Evolutionary conservation across 108 stramenopile species (phyloP).

Genomic region (Ochromonas danica): DNA sequence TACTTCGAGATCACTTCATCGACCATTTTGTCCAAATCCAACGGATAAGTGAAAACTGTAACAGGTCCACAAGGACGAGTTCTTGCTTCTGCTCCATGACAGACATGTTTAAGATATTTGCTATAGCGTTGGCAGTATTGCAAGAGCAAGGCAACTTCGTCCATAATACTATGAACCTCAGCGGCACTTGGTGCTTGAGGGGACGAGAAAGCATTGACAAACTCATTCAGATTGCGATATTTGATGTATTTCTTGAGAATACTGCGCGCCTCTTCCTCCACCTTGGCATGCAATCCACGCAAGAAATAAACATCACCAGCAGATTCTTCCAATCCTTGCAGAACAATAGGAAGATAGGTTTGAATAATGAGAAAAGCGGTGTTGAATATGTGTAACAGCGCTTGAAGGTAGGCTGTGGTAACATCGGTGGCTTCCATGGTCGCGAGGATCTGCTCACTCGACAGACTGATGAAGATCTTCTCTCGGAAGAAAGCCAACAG

Average conservation of each 20-base stretch:
- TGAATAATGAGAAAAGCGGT: slow-evolving; percentile 12
- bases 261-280: neutral
- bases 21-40: slow-evolving; percentile 25
- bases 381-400: slow-evolving; percentile 28
- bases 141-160: slow-evolving; percentile 27
- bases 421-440: neutral
- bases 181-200: neutral
- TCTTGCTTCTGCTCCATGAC: slow-evolving; percentile 8
- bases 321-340: slow-evolving; percentile 32
- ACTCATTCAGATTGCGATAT: neutral
- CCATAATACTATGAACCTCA: slow-evolving; percentile 21
- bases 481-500: slow-evolving; percentile 6
- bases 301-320: slow-evolving; percentile 25
- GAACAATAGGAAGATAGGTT: slow-evolving; percentile 10
- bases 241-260: slow-evolving; percentile 28
- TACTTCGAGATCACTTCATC: slow-evolving; percentile 21
- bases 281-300: neutral
- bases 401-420: slow-evolving; percentile 8
- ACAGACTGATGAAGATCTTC: slow-evolving; percentile 4
- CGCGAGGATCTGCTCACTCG: neutral
- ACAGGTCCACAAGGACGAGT: neutral
- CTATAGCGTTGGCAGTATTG: slow-evolving; percentile 18
- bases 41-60: neutral
- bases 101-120: slow-evolving; percentile 9
- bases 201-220: neutral